Evolutionary conservation across 2,329 filamentous ascomycete species (phyloP), one percentile per base, ranked within the genome.

Genomic region (Capronia americana): DNA sequence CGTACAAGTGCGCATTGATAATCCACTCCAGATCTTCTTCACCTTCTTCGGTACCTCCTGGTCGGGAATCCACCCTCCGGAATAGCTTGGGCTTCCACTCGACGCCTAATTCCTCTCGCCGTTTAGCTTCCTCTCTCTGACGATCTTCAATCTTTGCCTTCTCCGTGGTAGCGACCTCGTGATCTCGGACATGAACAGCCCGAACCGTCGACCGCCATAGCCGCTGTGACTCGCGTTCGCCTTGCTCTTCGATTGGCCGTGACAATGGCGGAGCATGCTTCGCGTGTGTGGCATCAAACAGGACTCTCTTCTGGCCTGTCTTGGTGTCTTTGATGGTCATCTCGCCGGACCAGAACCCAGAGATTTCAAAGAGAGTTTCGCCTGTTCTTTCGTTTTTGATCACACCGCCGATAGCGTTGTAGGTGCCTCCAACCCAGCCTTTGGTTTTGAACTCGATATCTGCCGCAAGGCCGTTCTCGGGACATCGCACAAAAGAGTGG

Each of bases 391-490:
- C 92, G 72, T 93, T 92, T 79, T 90, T 96, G 80, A 99, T 96
- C 48, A 85, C 88, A 8, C 95, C 95, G 8, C 92, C 93, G 74
- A 99, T 97, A 44, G 93, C 92, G 75, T 99, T 97, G 80, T 99
- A 99, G 1, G 92, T 95, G 7, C 95, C 95, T 60, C 92, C 90
- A 70, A 99, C 94, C 86, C 96, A 99, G 4, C 95, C 95, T 80
- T 98, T 98, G 60, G 92, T 96, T 82, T 98, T 98, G 86, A 99
- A 99, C 72, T 99, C 95, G 68, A 99, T 88, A 76, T 99, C 94
- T 67, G 93, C 94, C 28, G 88, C 86, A 20, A 99, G 84, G 65
- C 93, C 90, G 20, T 92, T 86, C 77, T 98, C 94, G 0, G 94
- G 92, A 77, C 95, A 98, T 71, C 90, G 87, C 23, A 99, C 92